Percentiles rank a stretch among this genome's conserved stretches.
These are phyloP conservation scores for Grigorovia yakushimaensis DNA, from an alignment of 805 yeast genomes.

Conservation along the genomic window DNA sequence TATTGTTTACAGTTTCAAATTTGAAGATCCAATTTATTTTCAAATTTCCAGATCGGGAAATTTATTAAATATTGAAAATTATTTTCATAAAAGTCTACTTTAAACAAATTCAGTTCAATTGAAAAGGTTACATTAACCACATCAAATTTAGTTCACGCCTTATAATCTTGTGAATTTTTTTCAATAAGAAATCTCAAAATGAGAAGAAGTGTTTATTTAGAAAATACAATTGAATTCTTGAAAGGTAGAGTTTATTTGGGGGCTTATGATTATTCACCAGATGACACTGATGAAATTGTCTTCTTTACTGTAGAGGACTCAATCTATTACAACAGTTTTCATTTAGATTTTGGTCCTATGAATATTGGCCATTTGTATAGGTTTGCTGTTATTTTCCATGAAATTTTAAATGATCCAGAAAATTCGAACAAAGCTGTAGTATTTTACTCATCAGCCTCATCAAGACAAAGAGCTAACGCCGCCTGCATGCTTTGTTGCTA, in stretches of 20 bases:
- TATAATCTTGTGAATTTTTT: not conserved
- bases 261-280: conserved; percentile 73
- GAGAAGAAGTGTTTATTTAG: conserved; percentile 27
- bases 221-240: conserved; percentile 29
- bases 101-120: not conserved
- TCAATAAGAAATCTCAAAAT: conserved; percentile 5
- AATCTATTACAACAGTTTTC: conserved; percentile 88
- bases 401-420: conserved; percentile 73
- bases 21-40: not conserved
- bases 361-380: conserved; percentile 89
- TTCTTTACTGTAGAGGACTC: conserved; percentile 90
- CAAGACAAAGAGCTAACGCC: conserved; percentile 81
- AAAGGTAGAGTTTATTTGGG: conserved; percentile 75
- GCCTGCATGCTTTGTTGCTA: conserved; percentile 91
- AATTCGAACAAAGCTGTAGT: conserved; percentile 86
- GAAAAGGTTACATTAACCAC: not conserved
- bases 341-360: conserved; percentile 92
- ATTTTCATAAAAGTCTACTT: not conserved
- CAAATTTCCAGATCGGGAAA: not conserved
- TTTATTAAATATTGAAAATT: not conserved
- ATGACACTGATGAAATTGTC: conserved; percentile 63
- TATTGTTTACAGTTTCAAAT: not conserved
- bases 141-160: not conserved
- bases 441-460: conserved; percentile 73
- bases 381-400: conserved; percentile 90